Conservation (phyloP, 768 basidiomycete species). For the Mycena chlorophos region DNA sequence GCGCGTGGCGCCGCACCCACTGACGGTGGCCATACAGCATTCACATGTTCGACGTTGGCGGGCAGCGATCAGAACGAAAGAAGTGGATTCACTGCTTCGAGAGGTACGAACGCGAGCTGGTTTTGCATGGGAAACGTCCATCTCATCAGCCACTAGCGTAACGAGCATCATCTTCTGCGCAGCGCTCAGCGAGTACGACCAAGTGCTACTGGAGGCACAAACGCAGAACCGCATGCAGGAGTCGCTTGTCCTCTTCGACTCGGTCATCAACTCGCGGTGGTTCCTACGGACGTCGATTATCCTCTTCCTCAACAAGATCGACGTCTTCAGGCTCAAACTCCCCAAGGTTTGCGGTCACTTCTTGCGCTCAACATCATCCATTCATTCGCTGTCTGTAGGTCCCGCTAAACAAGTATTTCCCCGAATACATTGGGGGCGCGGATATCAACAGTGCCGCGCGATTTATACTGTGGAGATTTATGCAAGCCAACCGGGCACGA, state of each 20-base stretch:
- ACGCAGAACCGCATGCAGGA: conserved; percentile 75
- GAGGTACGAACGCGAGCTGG: conserved; percentile 11
- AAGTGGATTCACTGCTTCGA: conserved; percentile 48
- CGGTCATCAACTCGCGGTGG: conserved; percentile 79
- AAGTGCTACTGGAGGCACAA: conserved; percentile 58
- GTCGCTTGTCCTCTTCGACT: conserved; percentile 73
- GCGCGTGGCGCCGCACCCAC: neutral
- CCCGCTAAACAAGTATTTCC: conserved; percentile 76
- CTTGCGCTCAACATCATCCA: neutral
- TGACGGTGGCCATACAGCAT: conserved; percentile 14
- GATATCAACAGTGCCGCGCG: conserved; percentile 95
- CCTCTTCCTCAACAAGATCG: conserved; percentile 70
- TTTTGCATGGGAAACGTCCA: conserved; percentile 29
- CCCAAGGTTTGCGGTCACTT: conserved; percentile 4
- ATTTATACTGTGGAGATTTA: conserved; percentile 93
- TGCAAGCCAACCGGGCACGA: conserved; percentile 83
- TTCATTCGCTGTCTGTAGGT: conserved; percentile 40
- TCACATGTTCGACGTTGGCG: conserved; percentile 59
- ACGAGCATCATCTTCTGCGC: conserved; percentile 74
- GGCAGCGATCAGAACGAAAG: conserved; percentile 40
- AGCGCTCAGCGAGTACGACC: conserved; percentile 74
- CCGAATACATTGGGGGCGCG: conserved; percentile 84
- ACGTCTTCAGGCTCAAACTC: conserved; percentile 66
- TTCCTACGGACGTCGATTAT: conserved; percentile 69
- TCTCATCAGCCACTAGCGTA: conserved; percentile 31